phyloP scores from a whole-genome alignment of 805 yeast genomes.

The Myxozyma udenii region DNA sequence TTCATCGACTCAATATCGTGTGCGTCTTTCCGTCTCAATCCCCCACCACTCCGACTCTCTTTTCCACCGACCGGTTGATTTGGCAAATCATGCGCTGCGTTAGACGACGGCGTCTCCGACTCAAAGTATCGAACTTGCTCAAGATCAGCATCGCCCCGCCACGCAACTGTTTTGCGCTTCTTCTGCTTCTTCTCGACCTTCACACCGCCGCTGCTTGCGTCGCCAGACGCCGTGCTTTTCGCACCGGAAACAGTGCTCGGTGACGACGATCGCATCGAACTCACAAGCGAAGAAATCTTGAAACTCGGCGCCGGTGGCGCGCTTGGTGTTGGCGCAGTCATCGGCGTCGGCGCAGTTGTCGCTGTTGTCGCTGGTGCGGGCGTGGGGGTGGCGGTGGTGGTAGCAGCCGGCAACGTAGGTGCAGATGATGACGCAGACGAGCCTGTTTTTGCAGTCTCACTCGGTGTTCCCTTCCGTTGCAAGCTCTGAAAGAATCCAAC shows the following conservation, averaged over 20 bases:
- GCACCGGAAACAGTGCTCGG: not conserved
- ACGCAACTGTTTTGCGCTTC: constrained; percentile 35
- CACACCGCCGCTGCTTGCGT: constrained; percentile 4
- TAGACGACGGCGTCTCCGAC: constrained; percentile 29
- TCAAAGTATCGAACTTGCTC: constrained; percentile 37
- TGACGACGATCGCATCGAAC: not conserved
- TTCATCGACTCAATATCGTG: not conserved
- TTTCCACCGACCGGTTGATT: constrained; percentile 12
- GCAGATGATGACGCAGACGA: constrained; percentile 4
- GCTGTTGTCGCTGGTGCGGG: not conserved
- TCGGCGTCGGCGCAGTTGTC: not conserved
- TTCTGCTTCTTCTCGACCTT: constrained; percentile 27
- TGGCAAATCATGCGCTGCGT: constrained; percentile 4
- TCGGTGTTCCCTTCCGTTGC: constrained; percentile 12
- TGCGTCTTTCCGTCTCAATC: constrained; percentile 3
- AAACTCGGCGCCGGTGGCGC: constrained; percentile 3
- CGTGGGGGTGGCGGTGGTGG: not conserved
- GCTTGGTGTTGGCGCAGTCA: constrained; percentile 2
- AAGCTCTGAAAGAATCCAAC: constrained; percentile 24
- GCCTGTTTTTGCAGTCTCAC: not conserved
- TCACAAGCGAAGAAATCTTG: not conserved
- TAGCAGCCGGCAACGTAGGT: not conserved
- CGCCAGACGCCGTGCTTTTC: not conserved
- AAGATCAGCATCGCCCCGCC: constrained; percentile 37
- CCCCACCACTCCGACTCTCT: constrained; percentile 29